These are phyloP conservation scores for Hypseocharis bilobata DNA, from an alignment of 441 rosid species.

Conservation along the genomic window DNA sequence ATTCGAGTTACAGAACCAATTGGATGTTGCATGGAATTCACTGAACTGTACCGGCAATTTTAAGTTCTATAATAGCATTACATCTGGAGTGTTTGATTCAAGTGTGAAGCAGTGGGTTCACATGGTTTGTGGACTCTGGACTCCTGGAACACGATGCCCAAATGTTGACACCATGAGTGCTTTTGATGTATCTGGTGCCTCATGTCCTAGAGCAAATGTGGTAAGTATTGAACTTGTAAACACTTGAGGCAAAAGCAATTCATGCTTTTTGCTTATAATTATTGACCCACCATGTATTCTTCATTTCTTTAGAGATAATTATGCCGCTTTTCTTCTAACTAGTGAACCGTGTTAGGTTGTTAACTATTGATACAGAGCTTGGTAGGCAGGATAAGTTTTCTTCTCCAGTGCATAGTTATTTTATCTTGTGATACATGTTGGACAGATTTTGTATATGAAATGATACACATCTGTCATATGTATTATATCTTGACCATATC, in stretches of 20 bases:
- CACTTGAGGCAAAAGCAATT: constrained; percentile 9
- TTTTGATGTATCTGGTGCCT: constrained; percentile 43
- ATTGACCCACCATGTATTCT: no score
- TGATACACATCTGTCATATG: no score
- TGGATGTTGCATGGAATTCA: constrained; percentile 15
- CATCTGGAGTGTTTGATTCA: constrained; percentile 32
- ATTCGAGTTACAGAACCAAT: constrained; percentile 19
- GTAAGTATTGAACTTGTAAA: constrained; percentile 21
- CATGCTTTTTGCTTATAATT: no score
- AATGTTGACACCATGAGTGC: constrained; percentile 50
- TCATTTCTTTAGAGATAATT: no score
- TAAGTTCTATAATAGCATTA: constrained; percentile 36
- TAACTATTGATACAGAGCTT: no score
- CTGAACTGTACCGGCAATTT: constrained; percentile 11
- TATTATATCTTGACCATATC: no score
- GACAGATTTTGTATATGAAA: no score
- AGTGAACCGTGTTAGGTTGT: no score
- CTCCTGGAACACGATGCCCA: constrained; percentile 48
- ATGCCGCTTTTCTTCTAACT: no score
- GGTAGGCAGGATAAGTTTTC: no score
- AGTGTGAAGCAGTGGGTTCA: constrained; percentile 49
- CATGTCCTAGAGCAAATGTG: constrained; percentile 26
- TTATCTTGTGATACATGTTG: no score
- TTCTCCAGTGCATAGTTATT: no score
- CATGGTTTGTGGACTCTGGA: constrained; percentile 57